Percentiles rank a stretch among this genome's conserved stretches.
phyloP scores from a whole-genome alignment of 257 asterid species.

The Ophiorrhiza pumila region DNA sequence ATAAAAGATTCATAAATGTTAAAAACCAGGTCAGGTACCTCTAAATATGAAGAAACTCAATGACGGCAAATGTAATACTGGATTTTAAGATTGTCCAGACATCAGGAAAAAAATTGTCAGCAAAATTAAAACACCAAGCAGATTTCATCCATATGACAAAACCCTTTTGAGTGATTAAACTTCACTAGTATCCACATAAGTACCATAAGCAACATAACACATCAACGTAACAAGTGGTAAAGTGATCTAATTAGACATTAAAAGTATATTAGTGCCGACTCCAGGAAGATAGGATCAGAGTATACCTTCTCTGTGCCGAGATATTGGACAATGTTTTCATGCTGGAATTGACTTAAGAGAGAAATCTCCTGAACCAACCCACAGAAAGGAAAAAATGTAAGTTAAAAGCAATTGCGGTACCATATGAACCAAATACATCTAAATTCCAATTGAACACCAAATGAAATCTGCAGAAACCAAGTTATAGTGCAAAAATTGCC shows the following conservation, averaged over 20 bases:
- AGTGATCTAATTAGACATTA: too few relatives aligned
- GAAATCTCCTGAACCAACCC: slow-evolving; percentile 75
- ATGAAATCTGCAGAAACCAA: not conserved
- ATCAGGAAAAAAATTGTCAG: not conserved
- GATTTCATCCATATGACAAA: too few relatives aligned
- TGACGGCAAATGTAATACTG: not conserved
- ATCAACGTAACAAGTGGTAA: too few relatives aligned
- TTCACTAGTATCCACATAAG: not conserved
- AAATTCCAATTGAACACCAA: not conserved
- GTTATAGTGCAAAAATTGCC: not conserved
- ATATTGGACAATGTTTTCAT: slow-evolving; percentile 86
- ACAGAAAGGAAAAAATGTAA: not conserved
- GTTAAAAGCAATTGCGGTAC: not conserved
- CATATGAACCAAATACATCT: not conserved
- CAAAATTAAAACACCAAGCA: not conserved
- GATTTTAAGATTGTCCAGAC: not conserved
- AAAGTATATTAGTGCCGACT: too few relatives aligned
- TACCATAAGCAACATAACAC: not conserved
- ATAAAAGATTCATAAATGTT: not conserved
- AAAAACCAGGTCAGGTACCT: not conserved
- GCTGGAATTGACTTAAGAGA: slow-evolving; percentile 82
- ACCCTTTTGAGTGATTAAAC: not conserved
- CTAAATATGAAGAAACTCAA: not conserved
- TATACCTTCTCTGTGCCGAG: slow-evolving; percentile 88
- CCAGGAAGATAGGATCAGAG: not conserved